Conservation (phyloP, 306 rosid species). For the Nissolia schottii region DNA sequence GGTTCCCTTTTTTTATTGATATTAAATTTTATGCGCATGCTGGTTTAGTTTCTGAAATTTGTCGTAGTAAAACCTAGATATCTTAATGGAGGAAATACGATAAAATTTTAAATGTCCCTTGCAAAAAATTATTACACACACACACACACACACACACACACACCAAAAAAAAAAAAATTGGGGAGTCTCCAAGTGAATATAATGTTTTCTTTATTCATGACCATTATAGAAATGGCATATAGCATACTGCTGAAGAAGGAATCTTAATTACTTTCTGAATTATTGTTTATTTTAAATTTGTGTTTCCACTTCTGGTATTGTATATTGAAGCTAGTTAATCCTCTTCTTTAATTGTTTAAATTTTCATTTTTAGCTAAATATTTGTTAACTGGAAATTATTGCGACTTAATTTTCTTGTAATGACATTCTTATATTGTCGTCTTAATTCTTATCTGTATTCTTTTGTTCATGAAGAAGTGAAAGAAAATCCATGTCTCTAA, state of each 20-base stretch:
- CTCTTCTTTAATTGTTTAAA: not conserved
- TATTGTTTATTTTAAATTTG: not conserved
- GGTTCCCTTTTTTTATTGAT: not conserved
- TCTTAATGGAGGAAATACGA: not conserved
- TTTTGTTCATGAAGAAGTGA: not conserved
- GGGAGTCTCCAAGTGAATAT: not conserved
- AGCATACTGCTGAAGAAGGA: not conserved
- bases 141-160: too few relatives aligned
- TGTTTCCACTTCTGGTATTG: not conserved
- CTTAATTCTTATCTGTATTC: not conserved
- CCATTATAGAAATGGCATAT: not conserved
- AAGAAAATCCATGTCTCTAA: not conserved
- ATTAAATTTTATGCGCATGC: not conserved
- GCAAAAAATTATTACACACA: not conserved
- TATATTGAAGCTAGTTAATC: not conserved
- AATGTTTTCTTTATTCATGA: not conserved
- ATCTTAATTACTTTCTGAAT: not conserved
- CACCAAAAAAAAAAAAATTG: too few relatives aligned
- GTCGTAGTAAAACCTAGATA: not conserved
- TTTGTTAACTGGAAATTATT: not conserved
- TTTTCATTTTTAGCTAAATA: not conserved
- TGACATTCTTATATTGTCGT: not conserved
- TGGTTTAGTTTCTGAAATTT: not conserved
- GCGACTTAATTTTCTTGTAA: slow-evolving; percentile 5
- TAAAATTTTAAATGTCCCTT: not conserved